Conservation (phyloP, 768 basidiomycete genomes). For the Termitomyces sp. region DNA sequence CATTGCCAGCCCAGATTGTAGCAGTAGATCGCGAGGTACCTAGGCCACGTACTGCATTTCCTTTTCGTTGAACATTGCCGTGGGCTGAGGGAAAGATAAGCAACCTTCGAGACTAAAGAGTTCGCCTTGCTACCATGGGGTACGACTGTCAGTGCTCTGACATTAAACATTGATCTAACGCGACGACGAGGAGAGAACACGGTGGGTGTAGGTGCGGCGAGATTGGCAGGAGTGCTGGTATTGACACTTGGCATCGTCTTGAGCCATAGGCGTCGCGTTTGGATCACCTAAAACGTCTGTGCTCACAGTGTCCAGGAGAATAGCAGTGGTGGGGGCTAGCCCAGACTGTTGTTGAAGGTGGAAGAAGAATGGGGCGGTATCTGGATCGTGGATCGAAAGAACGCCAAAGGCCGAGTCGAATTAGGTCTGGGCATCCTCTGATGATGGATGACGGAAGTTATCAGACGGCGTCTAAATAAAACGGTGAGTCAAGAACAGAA, state of each 20-base stretch:
- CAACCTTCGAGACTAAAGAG: conserved; percentile 70
- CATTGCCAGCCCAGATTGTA: conserved; percentile 73
- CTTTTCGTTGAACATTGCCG: neutral
- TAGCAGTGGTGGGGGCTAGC: neutral
- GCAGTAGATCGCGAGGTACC: conserved; percentile 29
- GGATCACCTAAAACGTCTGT: neutral
- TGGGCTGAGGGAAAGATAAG: neutral
- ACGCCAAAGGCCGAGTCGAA: conserved; percentile 66
- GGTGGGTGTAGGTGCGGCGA: neutral
- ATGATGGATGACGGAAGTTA: neutral
- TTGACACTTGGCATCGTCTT: neutral
- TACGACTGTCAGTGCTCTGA: neutral
- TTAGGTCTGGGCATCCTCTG: neutral
- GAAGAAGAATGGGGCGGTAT: conserved; percentile 61
- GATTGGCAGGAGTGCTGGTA: neutral
- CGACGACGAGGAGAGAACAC: neutral
- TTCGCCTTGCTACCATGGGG: conserved; percentile 84
- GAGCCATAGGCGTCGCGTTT: neutral
- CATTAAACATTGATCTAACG: conserved; percentile 1
- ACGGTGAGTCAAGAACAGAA: neutral
- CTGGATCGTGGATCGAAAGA: conserved; percentile 71
- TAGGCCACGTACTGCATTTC: neutral
- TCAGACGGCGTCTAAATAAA: neutral
- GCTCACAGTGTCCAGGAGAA: neutral
- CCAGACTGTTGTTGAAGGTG: neutral